Percentiles rank a stretch among this genome's conserved stretches.
These are phyloP conservation scores for Trichoderma citrinoviride DNA, from an alignment of 2,329 filamentous ascomycete genomes.

Conservation along the genomic window DNA sequence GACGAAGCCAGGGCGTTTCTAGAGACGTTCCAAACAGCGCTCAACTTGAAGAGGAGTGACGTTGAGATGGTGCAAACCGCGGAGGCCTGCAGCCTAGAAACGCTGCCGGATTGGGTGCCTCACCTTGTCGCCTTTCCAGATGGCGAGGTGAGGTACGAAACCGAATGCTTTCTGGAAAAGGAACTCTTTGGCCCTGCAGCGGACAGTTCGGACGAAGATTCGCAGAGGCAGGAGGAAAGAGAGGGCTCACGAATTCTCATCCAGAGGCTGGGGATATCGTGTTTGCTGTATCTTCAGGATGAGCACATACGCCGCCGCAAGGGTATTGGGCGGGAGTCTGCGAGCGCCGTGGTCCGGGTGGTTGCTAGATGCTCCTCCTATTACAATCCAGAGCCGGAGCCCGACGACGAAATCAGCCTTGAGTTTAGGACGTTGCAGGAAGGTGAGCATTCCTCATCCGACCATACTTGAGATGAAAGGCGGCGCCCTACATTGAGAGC, in stretches of 20 bases:
- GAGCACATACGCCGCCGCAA: slow-evolving; percentile 43
- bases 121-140: slow-evolving; percentile 49
- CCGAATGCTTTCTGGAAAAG: slow-evolving; percentile 45
- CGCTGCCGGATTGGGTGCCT: slow-evolving; percentile 50
- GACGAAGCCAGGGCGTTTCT: slow-evolving; percentile 49
- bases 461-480: not conserved
- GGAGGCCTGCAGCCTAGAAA: slow-evolving; percentile 27
- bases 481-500: no score
- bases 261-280: slow-evolving; percentile 44
- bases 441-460: slow-evolving; percentile 27
- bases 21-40: slow-evolving; percentile 40
- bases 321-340: slow-evolving; percentile 44
- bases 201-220: slow-evolving; percentile 29
- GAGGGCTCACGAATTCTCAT: slow-evolving; percentile 30
- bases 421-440: slow-evolving; percentile 31
- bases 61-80: slow-evolving; percentile 27
- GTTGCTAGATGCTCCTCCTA: slow-evolving; percentile 44
- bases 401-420: slow-evolving; percentile 32
- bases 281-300: slow-evolving; percentile 47
- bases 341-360: slow-evolving; percentile 43
- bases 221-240: slow-evolving; percentile 20
- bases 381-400: slow-evolving; percentile 37
- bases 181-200: slow-evolving; percentile 41
- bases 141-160: slow-evolving; percentile 39
- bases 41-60: slow-evolving; percentile 32